A percentile compares a stretch with the other conserved stretches of the same genome.
phyloP scores from a whole-genome alignment of 2,329 filamentous ascomycete species.

The Penicillium psychrosexuale region DNA sequence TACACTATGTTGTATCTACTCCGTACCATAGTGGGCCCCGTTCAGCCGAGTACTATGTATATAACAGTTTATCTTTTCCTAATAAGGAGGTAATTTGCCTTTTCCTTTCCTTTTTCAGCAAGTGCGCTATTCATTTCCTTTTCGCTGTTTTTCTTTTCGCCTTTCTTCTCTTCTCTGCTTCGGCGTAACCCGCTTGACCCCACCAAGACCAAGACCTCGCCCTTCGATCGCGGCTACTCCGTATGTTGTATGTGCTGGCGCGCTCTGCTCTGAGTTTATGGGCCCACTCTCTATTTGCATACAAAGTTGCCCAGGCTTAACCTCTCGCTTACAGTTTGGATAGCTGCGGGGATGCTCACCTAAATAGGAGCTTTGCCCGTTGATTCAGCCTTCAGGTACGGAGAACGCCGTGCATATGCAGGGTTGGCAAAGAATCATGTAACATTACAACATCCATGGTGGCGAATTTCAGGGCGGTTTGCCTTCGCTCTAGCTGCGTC shows the following conservation, averaged over 20 bases:
- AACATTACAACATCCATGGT: background rate
- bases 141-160: background rate
- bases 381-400: too few species aligned
- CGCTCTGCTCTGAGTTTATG: background rate
- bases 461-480: background rate
- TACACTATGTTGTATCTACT: background rate
- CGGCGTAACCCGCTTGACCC: background rate
- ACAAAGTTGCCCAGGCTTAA: background rate
- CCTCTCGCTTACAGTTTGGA: background rate
- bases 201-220: background rate
- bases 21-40: background rate
- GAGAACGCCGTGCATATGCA: background rate
- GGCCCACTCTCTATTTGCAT: background rate
- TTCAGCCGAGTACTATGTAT: background rate
- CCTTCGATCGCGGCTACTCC: background rate
- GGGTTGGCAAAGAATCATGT: background rate
- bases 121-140: background rate
- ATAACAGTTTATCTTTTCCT: background rate
- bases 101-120: background rate
- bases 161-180: background rate
- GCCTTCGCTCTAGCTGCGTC: background rate
- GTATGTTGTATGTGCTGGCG: background rate
- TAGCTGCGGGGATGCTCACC: background rate
- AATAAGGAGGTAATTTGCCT: background rate
- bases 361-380: background rate